Evolutionary conservation across 257 asterid genomes (phyloP), one percentile per base, ranked within the genome.

Genomic region (Verbena officinalis): DNA sequence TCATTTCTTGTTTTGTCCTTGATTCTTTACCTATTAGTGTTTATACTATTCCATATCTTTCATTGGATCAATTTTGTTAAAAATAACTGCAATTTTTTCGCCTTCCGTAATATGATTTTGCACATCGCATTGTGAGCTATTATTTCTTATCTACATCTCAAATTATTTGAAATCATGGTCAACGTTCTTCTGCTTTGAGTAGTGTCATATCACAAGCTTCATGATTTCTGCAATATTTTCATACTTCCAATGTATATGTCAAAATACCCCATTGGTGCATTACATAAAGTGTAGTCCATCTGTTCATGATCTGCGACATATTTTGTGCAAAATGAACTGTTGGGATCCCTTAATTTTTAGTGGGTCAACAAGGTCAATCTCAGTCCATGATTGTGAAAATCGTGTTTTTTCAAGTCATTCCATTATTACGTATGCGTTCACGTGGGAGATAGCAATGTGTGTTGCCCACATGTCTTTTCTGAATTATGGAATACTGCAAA

Each of bases 291-390:
- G 43, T 24, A 27, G 36, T 36, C 11, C 14, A 21, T 45, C 1
- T 59, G 46, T 64, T 64, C 55, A 55, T 48, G 62, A 16, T 3
- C 11, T 50, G 36, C 44, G 79, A 60, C 63, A 73, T 55, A 9
- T 44, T 49, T 36, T 51, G 58, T 39, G 52, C 61, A 5, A 50
- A 73, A 67, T 70, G 17, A 34, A 70, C 78, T 75, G 82, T 20
- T 80, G 80, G 76, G 80, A 77, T 77, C 66, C 68, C 34, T 34
- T 71, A 42, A 43, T 17, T 30, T n/a, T 27, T 30, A 22, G 84
- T 70, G 89, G 85, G 81, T 69, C 81, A 60, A 42, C 36, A 21
- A 67, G 68, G 85, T 84, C 90, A 77, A 79, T 78, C 43, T 76
- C 74, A 62, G 57, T 76, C 71, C 27, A 63, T 77, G 72, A 63